Evolutionary conservation across 1,284 basidiomycete genomes (phyloP).

Genomic region (Naganishia cerealis): DNA sequence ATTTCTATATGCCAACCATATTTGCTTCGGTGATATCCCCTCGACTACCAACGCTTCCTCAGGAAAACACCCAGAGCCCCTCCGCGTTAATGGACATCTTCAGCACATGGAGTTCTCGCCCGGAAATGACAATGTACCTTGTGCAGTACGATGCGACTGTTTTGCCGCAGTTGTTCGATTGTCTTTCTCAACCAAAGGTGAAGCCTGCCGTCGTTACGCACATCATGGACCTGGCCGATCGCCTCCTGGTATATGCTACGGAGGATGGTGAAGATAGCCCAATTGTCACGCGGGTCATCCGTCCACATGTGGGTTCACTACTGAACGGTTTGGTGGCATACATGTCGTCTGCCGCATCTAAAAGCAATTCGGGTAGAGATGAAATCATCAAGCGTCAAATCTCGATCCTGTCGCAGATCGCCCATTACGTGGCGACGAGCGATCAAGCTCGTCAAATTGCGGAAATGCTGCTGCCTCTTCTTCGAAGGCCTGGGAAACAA

Average conservation of each 20-base stretch:
- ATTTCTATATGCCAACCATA: slow-evolving; percentile 66
- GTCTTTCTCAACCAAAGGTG: slow-evolving; percentile 77
- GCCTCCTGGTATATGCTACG: slow-evolving; percentile 62
- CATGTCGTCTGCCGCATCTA: slow-evolving; percentile 61
- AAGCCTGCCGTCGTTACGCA: slow-evolving; percentile 78
- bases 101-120: slow-evolving; percentile 69
- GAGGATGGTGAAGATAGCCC: slow-evolving; percentile 54
- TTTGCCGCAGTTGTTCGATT: slow-evolving; percentile 76
- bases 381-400: slow-evolving; percentile 82
- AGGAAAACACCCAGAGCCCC: slow-evolving; percentile 88
- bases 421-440: slow-evolving; percentile 70
- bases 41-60: slow-evolving; percentile 70
- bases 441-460: slow-evolving; percentile 75
- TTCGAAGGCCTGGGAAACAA: slow-evolving; percentile 72
- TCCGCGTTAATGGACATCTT: slow-evolving; percentile 87
- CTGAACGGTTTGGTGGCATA: slow-evolving; percentile 71
- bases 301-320: slow-evolving; percentile 73
- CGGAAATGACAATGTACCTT: slow-evolving; percentile 65
- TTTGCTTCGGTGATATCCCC: slow-evolving; percentile 79
- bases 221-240: slow-evolving; percentile 84
- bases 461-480: slow-evolving; percentile 72
- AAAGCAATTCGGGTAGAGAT: slow-evolving; percentile 62
- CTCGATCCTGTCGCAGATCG: slow-evolving; percentile 73
- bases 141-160: slow-evolving; percentile 69
- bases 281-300: slow-evolving; percentile 64